These are phyloP conservation scores for Stagonosporopsis tanaceti DNA, from an alignment of 2,329 filamentous ascomycete genomes.

Conservation along the genomic window DNA sequence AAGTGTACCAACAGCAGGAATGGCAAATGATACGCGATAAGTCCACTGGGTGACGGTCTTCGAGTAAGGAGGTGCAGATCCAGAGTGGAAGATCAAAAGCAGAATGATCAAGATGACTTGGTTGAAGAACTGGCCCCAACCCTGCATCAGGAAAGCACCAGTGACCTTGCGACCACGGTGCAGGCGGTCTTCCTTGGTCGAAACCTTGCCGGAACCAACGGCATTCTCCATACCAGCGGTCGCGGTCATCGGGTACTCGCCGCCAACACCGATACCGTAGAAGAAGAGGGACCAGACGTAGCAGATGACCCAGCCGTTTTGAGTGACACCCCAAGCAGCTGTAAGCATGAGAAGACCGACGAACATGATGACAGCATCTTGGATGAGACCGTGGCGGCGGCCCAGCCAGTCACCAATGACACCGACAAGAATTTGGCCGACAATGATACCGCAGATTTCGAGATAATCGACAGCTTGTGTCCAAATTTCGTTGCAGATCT, in stretches of 20 bases:
- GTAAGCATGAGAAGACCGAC: slow-evolving; percentile 90
- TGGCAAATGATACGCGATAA: slow-evolving; percentile 90
- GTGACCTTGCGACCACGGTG: slow-evolving; percentile 97
- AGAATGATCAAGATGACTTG: slow-evolving; percentile 87
- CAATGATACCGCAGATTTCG: slow-evolving; percentile 93
- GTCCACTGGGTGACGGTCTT: slow-evolving; percentile 82
- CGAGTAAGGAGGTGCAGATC: slow-evolving; percentile 77
- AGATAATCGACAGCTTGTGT: slow-evolving; percentile 85
- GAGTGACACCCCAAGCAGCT: slow-evolving; percentile 83
- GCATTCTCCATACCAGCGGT: slow-evolving; percentile 94
- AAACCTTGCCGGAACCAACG: slow-evolving; percentile 83
- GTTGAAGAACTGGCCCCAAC: slow-evolving; percentile 96
- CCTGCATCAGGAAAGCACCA: slow-evolving; percentile 96
- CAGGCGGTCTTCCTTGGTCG: slow-evolving; percentile 89
- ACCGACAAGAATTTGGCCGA: slow-evolving; percentile 86
- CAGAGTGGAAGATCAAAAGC: slow-evolving; percentile 87
- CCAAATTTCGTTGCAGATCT: slow-evolving; percentile 81
- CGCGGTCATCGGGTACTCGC: slow-evolving; percentile 96
- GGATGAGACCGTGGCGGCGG: slow-evolving; percentile 92
- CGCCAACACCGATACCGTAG: slow-evolving; percentile 77
- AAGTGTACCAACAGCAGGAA: slow-evolving; percentile 87
- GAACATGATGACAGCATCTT: slow-evolving; percentile 95
- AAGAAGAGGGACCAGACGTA: slow-evolving; percentile 96
- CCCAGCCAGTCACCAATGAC: slow-evolving; percentile 82
- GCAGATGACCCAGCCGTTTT: slow-evolving; percentile 96